A percentile compares a stretch with the other conserved stretches of the same genome.
Evolutionary conservation across 75 land plant genomes (phyloP).

Genomic region (Picea glauca): DNA sequence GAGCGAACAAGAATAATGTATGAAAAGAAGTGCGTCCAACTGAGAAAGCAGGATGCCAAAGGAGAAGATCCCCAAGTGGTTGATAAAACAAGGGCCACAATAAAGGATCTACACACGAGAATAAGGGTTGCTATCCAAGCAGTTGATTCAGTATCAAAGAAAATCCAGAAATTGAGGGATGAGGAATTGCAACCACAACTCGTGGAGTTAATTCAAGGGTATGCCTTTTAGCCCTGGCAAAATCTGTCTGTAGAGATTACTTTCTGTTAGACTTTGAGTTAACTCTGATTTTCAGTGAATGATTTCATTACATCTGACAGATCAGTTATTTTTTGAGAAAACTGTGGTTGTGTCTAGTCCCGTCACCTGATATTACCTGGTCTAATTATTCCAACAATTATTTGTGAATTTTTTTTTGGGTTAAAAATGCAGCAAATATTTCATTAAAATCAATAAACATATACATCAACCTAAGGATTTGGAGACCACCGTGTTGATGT

Average conservation of each 20-base stretch:
- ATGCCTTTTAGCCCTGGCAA: constrained; percentile 1
- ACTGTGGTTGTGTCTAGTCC: neutral
- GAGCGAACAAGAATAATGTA: constrained; percentile 57
- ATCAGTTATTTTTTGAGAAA: neutral
- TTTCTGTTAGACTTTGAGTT: neutral
- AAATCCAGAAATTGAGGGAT: constrained; percentile 78
- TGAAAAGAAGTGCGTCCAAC: constrained; percentile 62
- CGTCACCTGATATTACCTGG: neutral
- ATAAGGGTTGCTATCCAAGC: constrained; percentile 78
- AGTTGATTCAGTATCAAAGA: constrained; percentile 70
- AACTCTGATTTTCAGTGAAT: neutral
- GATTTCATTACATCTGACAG: neutral
- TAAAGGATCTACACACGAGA: constrained; percentile 68
- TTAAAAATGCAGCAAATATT: too few species aligned
- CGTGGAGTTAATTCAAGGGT: constrained; percentile 58
- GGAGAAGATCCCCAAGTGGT: constrained; percentile 52
- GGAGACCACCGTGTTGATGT: neutral
- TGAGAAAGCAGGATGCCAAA: constrained; percentile 61
- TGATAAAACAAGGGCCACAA: constrained; percentile 76
- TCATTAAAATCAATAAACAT: too few species aligned
- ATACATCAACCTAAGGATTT: neutral
- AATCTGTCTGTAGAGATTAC: neutral
- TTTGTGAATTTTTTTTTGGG: neutral
- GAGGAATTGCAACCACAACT: constrained; percentile 94
- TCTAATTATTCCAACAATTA: neutral